Evolutionary conservation across 164 flowering plant genomes (phyloP).

Genomic region (Kingdonia uniflora): DNA sequence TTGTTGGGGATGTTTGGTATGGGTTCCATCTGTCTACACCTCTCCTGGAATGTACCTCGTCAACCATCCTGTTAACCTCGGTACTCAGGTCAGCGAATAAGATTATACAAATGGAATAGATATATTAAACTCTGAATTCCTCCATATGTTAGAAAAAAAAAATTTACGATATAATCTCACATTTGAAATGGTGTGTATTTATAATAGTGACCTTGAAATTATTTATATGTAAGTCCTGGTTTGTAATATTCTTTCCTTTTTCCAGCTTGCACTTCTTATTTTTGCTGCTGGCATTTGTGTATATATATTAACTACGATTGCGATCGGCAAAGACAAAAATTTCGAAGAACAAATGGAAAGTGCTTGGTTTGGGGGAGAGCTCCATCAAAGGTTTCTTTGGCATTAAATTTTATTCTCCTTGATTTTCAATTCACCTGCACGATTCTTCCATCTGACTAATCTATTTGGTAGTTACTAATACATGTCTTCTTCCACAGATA

Average conservation of each 20-base stretch:
- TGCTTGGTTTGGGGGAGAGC: slow-evolving; percentile 86
- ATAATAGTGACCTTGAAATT: too few relatives aligned
- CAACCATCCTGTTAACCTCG: slow-evolving; percentile 77
- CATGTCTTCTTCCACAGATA: slow-evolving; percentile 37
- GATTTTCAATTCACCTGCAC: too few relatives aligned
- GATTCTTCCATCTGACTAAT: background rate
- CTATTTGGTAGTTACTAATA: too few relatives aligned
- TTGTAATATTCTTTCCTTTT: slow-evolving; percentile 9
- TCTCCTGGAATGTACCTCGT: slow-evolving; percentile 99
- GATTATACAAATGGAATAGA: too few relatives aligned
- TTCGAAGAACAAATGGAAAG: slow-evolving; percentile 87
- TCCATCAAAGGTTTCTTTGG: slow-evolving; percentile 74
- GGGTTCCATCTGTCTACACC: slow-evolving; percentile 94
- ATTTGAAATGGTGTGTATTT: too few relatives aligned
- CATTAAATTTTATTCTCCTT: background rate
- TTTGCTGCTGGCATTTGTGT: slow-evolving; percentile 67
- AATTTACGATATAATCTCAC: too few relatives aligned
- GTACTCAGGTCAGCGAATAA: slow-evolving; percentile 49
- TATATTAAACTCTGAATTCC: background rate
- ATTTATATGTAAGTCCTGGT: background rate
- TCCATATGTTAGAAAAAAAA: background rate
- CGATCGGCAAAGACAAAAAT: slow-evolving; percentile 94
- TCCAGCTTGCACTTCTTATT: slow-evolving; percentile 75
- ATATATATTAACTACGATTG: slow-evolving; percentile 92
- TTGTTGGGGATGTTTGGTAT: slow-evolving; percentile 99